Evolutionary conservation across 306 rosid genomes (phyloP), one percentile per base, ranked within the genome.

Genomic region (Corylus americana): DNA sequence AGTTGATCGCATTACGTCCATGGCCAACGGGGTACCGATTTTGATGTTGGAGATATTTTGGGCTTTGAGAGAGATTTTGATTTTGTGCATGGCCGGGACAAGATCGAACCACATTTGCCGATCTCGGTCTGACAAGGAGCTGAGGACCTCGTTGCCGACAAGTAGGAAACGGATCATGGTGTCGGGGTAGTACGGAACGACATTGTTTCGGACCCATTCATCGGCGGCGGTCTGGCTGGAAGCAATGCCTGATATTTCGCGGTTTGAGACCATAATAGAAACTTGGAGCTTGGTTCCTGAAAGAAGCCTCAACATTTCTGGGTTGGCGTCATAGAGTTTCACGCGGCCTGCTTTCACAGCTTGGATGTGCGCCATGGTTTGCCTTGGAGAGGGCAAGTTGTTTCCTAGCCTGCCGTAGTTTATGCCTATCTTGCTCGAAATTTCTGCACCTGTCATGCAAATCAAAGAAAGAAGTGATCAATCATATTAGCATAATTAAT

Each of bases 1-100:
- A 3, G 91, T 73, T 12, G 97, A 74, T 73, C 83, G 79, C 49
- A 94, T 27, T 8, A 83, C 85, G 77, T 91, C 93, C 97, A 92
- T 92, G 66, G 98, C 97, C 8, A 92, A 71, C 11, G 98, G 92
- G 77, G 97, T 91, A 27, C 98, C 86, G 2, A 91, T 81, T 86
- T 85, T 87, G 88, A 94, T 82, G 67, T 71, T 50, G 16, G 11
- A 68, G 35, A 94, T 89, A 7, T 81, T 84, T 0, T 73, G 77
- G 50, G 81, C 63, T 50, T 44, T 78, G 20, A 94, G 89, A 14
- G 98, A 86, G 49, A n/a, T 77, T 54, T 80, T 77, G 17, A 94
- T 83, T 54, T 71, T 85, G 71, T 47, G 77, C 93, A 94, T 89
- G 47, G 94, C 94, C 0, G 98, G 97, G 37, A 92, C 98, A 64